A percentile compares a stretch with the other conserved stretches of the same genome.
phyloP scores from a whole-genome alignment of 768 basidiomycete genomes.

The Panus rudis region DNA sequence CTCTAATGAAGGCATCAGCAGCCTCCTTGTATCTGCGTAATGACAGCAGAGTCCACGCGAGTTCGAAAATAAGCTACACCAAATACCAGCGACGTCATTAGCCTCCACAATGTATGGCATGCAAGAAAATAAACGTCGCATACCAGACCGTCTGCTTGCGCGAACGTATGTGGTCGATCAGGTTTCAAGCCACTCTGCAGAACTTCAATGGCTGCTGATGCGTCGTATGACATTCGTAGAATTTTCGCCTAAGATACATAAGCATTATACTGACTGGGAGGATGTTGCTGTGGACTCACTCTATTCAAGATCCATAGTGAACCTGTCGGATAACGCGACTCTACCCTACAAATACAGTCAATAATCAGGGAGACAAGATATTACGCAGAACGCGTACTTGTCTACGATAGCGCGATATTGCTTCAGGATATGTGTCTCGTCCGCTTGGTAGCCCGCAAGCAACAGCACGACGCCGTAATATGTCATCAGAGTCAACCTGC shows the following conservation, averaged over 20 bases:
- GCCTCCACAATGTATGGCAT: not conserved
- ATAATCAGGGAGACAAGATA: not conserved
- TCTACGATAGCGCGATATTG: slow-evolving; percentile 63
- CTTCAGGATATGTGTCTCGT: slow-evolving; percentile 54
- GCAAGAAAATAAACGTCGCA: slow-evolving; percentile 8
- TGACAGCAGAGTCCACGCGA: slow-evolving; percentile 69
- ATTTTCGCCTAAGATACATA: slow-evolving; percentile 54
- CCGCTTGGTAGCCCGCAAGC: slow-evolving; percentile 68
- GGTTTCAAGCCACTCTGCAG: slow-evolving; percentile 51
- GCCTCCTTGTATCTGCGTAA: slow-evolving; percentile 60
- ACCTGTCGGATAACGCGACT: slow-evolving; percentile 54
- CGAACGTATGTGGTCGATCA: slow-evolving; percentile 48
- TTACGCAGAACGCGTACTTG: slow-evolving; percentile 32
- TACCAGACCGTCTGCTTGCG: slow-evolving; percentile 69
- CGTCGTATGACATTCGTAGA: slow-evolving; percentile 60
- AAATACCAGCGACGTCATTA: no score
- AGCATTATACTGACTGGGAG: not conserved
- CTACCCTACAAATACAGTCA: slow-evolving; percentile 33
- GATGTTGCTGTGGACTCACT: slow-evolving; percentile 26
- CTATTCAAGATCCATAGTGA: slow-evolving; percentile 70
- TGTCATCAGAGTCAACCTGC: slow-evolving; percentile 74
- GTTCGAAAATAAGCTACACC: slow-evolving; percentile 63
- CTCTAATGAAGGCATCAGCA: slow-evolving; percentile 55
- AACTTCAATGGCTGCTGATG: slow-evolving; percentile 57
- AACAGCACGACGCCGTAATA: slow-evolving; percentile 69